These are phyloP conservation scores for Aureobasidium musti DNA, from an alignment of 2,329 filamentous ascomycete species.

Conservation along the genomic window DNA sequence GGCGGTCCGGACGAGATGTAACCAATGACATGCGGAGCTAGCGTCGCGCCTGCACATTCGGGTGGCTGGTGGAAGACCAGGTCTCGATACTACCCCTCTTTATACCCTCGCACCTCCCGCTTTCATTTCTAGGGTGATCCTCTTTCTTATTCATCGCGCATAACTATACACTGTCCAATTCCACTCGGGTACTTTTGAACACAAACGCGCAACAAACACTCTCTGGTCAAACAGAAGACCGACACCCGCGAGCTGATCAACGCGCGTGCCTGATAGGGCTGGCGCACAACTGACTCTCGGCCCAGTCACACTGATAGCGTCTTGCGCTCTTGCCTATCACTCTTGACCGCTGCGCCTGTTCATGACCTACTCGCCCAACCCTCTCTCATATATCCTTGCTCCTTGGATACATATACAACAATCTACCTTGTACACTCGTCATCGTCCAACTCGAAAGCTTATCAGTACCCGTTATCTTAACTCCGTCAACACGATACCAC, in stretches of 20 bases:
- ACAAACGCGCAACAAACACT: conserved; percentile 21
- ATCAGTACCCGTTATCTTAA: conserved; percentile 25
- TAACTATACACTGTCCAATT: conserved; percentile 25
- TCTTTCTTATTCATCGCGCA: conserved; percentile 23
- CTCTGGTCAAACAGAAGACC: not conserved
- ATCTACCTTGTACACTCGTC: not conserved
- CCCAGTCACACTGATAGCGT: conserved; percentile 26
- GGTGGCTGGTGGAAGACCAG: conserved; percentile 9
- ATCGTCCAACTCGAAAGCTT: conserved; percentile 6
- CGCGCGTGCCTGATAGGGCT: conserved; percentile 22
- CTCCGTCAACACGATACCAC: conserved; percentile 25
- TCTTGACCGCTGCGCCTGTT: conserved; percentile 25
- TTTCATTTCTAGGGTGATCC: conserved; percentile 24
- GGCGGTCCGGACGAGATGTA: not conserved
- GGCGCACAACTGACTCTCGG: conserved; percentile 20
- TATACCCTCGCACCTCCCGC: conserved; percentile 20
- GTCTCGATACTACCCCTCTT: conserved; percentile 19
- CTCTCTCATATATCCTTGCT: conserved; percentile 3
- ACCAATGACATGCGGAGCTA: not conserved
- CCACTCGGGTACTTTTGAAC: conserved; percentile 21
- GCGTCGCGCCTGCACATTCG: not conserved
- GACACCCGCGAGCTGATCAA: conserved; percentile 1
- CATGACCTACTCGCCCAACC: not conserved
- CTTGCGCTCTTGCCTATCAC: conserved; percentile 20
- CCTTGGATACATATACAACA: not conserved